phyloP scores from a whole-genome alignment of 2,329 filamentous ascomycete genomes.

The Verticillium nonalfalfae region DNA sequence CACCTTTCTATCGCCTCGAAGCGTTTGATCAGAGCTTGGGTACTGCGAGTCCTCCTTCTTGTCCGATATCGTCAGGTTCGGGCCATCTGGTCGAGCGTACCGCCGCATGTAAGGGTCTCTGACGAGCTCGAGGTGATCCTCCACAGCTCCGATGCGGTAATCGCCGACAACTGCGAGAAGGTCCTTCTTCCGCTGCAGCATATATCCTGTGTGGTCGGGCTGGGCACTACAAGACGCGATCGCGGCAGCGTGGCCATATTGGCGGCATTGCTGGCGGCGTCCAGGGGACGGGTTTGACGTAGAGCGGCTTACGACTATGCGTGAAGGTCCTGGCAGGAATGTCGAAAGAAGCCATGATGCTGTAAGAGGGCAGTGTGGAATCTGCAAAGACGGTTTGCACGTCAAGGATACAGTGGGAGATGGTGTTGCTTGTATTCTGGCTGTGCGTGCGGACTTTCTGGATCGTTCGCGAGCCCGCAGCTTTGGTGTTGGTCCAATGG shows the following conservation, averaged over 20 bases:
- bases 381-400: not conserved
- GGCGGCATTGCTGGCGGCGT: constrained; percentile 1
- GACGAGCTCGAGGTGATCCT: constrained; percentile 46
- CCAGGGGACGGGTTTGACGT: not conserved
- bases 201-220: constrained; percentile 6
- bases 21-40: constrained; percentile 34
- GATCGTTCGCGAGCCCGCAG: constrained; percentile 2
- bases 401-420: not conserved
- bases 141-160: constrained; percentile 38
- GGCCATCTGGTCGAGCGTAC: constrained; percentile 45
- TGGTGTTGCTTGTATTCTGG: not conserved
- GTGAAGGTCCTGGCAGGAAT: constrained; percentile 21
- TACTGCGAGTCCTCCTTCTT: constrained; percentile 39
- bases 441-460: not conserved
- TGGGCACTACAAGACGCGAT: constrained; percentile 9
- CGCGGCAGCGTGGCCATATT: constrained; percentile 9
- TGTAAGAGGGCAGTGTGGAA: constrained; percentile 21
- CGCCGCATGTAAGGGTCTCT: constrained; percentile 47
- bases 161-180: constrained; percentile 48
- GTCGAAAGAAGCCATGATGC: constrained; percentile 34
- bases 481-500: not conserved
- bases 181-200: constrained; percentile 19
- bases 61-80: constrained; percentile 43
- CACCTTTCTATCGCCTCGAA: constrained; percentile 25
- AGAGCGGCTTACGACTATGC: not conserved